phyloP scores from a whole-genome alignment of 2,329 filamentous ascomycete species.

The Akanthomyces muscarius region DNA sequence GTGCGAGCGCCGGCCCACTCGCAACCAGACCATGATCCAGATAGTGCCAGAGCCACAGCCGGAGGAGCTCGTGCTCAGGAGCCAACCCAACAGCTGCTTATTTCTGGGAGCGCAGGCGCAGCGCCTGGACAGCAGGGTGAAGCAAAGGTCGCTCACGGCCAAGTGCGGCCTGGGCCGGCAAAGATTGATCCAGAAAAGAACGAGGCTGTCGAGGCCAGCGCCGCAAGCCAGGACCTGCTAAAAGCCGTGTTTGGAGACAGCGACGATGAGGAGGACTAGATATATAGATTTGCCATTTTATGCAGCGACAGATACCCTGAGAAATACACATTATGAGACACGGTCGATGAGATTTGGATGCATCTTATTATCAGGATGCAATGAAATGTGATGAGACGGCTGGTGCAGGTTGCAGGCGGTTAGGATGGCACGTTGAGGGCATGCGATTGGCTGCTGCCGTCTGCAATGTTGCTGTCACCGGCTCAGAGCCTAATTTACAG shows the following conservation, averaged over 20 bases:
- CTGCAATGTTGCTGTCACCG: background rate
- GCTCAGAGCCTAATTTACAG: background rate
- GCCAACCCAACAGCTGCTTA: constrained; percentile 20
- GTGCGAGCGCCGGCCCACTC: constrained; percentile 73
- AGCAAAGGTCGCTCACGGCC: background rate
- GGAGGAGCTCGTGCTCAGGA: background rate
- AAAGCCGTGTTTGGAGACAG: constrained; percentile 91
- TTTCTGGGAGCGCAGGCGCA: background rate
- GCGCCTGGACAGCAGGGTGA: constrained; percentile 19
- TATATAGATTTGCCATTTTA: constrained; percentile 5
- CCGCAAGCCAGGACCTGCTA: constrained; percentile 77
- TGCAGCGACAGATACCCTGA: constrained; percentile 2
- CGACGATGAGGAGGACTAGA: constrained; percentile 54
- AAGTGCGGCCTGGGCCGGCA: constrained; percentile 22
- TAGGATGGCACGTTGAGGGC: background rate
- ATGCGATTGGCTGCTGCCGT: background rate
- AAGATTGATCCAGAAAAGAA: constrained; percentile 70
- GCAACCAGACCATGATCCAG: constrained; percentile 42
- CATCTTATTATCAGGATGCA: background rate
- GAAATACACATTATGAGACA: background rate
- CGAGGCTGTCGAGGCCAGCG: constrained; percentile 59
- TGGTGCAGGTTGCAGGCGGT: background rate
- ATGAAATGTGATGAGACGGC: background rate
- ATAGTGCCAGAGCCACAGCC: background rate
- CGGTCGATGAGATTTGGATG: background rate